phyloP scores from a whole-genome alignment of 2,329 filamentous ascomycete genomes.

The Colletotrichum graminicola region DNA sequence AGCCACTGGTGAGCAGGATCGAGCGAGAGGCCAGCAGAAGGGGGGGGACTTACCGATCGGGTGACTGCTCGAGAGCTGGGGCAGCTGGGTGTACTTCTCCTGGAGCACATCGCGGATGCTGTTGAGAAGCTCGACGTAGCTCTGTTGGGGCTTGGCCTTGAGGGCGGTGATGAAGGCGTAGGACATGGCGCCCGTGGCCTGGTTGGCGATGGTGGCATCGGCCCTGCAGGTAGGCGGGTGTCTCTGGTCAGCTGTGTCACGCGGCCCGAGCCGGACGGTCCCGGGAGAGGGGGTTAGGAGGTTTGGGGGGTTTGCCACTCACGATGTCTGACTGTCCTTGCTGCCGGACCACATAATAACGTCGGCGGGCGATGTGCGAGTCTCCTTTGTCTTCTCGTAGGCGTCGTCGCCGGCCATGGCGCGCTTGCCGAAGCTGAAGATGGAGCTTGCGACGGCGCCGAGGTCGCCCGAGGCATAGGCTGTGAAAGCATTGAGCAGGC shows the following conservation, averaged over 20 bases:
- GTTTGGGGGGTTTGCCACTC: slow-evolving; percentile 43
- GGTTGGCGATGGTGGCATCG: slow-evolving; percentile 87
- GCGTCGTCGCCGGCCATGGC: slow-evolving; percentile 83
- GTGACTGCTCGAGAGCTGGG: slow-evolving; percentile 95
- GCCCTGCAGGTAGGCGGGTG: slow-evolving; percentile 67
- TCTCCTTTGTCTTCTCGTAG: slow-evolving; percentile 83
- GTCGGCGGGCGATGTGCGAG: slow-evolving; percentile 93
- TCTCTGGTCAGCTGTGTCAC: slow-evolving; percentile 10
- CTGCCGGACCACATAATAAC: slow-evolving; percentile 98
- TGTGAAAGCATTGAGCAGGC: slow-evolving; percentile 77
- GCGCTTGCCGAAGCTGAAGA: slow-evolving; percentile 85
- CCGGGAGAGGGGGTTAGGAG: too few relatives aligned
- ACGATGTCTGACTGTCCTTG: slow-evolving; percentile 94
- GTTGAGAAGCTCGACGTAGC: slow-evolving; percentile 95
- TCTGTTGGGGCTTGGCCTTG: slow-evolving; percentile 94
- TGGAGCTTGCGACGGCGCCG: slow-evolving; percentile 80
- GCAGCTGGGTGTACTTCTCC: slow-evolving; percentile 92
- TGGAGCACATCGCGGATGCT: slow-evolving; percentile 91
- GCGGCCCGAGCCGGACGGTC: background rate
- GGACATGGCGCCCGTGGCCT: slow-evolving; percentile 98
- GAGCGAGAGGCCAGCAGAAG: slow-evolving; percentile 34
- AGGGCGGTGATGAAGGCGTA: slow-evolving; percentile 95
- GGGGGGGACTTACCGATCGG: slow-evolving; percentile 79
- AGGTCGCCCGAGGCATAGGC: slow-evolving; percentile 89
- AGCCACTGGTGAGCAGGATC: background rate